Base-by-base conservation (phyloP, 2,329 filamentous ascomycete species). In the Pseudogymnoascus sp. region DNA sequence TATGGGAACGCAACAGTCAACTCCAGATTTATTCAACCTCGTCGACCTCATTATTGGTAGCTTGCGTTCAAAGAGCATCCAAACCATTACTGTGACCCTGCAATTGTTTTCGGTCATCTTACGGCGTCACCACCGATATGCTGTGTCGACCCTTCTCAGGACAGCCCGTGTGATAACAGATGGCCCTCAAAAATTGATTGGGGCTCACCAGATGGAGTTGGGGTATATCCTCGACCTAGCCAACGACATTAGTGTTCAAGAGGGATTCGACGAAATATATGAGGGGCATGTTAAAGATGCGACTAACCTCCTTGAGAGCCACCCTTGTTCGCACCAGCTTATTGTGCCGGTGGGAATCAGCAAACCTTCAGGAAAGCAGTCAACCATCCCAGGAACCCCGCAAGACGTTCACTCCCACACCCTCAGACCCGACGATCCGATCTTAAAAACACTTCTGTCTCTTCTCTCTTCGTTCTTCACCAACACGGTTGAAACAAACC, bases 21-120 rank as follows among this genome's bases (percentile, higher is more conserved):
- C 93, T 1, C 95, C 95, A 0, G 83, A 91, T 13, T 80, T 99
- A 0, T 99, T 97, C 79, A 97, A 96, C 72, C 79, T 99, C 9
- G 90, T 96, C 23, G 95, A 99, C 76, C 82, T 99, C 11, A 88
- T 96, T 31, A 81, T 96, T 2, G 90, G 92, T 36, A 96, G 93
- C 71, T 79, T 97, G 26, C 83, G 87, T 64, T 97, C 95, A 0
- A 82, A 83, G 50, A 97, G 95, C 70, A 84, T 89, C 62, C 93
- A 97, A 73, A 97, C 95, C 0, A 88, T 96, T 15, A 87, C 91
- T 67, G 91, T 96, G 10, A 96, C 93, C 0, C 80, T 99, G 53
- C 92, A 93, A 69, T 81, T 99, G 6, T 83, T 96, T 15, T 93
- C 91, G 2, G 87, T 91, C 10, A 90, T 99, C 67, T 80, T 97